These are phyloP conservation scores for Agrocybe chaxingu DNA, from an alignment of 768 basidiomycete genomes.

Conservation along the genomic window DNA sequence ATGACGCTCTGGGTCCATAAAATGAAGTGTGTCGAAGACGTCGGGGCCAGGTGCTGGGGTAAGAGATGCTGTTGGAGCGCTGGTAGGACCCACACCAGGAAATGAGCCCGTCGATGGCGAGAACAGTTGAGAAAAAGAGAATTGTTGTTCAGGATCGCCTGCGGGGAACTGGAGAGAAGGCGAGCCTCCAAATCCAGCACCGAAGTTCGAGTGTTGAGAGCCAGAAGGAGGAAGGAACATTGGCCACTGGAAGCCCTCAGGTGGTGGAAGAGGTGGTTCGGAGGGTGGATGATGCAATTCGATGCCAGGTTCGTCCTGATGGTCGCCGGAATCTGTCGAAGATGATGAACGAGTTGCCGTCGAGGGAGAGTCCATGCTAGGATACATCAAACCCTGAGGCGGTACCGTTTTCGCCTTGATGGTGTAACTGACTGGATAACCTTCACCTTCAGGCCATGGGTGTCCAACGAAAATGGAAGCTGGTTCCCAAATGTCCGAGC, in stretches of 20 bases:
- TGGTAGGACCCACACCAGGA: background rate
- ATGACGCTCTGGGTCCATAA: background rate
- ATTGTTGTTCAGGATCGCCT: background rate
- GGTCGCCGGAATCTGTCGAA: too few species aligned
- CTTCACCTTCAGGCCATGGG: too few species aligned
- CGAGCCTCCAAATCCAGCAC: background rate
- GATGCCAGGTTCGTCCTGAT: too few species aligned
- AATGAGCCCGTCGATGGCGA: background rate
- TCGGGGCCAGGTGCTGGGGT: background rate
- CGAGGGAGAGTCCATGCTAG: too few species aligned
- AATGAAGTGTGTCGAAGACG: background rate
- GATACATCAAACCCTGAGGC: too few species aligned
- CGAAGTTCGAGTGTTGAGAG: constrained; percentile 7
- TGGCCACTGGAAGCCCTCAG: constrained; percentile 18
- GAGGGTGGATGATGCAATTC: background rate
- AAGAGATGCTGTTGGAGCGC: background rate
- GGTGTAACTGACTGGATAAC: too few species aligned
- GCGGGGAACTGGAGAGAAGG: background rate
- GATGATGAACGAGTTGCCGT: too few species aligned
- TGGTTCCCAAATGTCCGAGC: too few species aligned
- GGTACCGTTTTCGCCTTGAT: too few species aligned
- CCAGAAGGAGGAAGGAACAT: constrained; percentile 18
- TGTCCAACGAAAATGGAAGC: too few species aligned
- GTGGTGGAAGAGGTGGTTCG: constrained; percentile 1
- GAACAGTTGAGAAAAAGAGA: constrained; percentile 3